phyloP scores from a whole-genome alignment of 2,329 filamentous ascomycete species.

The Alternaria novae-zelandiae region DNA sequence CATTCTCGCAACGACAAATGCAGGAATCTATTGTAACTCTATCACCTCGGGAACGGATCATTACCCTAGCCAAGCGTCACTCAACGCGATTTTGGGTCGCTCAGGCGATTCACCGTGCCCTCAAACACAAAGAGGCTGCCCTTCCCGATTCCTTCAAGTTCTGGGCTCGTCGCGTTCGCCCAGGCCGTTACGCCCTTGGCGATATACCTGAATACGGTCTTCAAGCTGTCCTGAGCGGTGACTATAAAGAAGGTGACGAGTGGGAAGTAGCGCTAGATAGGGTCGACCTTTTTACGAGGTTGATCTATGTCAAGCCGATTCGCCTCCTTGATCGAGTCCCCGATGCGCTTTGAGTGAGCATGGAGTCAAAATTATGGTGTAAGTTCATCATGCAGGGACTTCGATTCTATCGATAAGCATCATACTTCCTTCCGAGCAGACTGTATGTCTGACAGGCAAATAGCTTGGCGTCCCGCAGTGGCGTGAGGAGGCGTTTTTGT shows the following conservation, averaged over 20 bases:
- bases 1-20: slow-evolving; percentile 58
- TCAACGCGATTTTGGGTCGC: slow-evolving; percentile 57
- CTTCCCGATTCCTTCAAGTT: slow-evolving; percentile 57
- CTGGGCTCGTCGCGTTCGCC: slow-evolving; percentile 23
- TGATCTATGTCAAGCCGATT: slow-evolving; percentile 44
- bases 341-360: not conserved
- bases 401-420: not conserved
- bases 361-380: not conserved
- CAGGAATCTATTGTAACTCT: slow-evolving; percentile 57
- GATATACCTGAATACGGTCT: slow-evolving; percentile 27
- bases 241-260: slow-evolving; percentile 49
- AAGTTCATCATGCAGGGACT: not conserved
- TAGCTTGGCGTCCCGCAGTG: not conserved
- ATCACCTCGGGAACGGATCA: slow-evolving; percentile 53
- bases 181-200: slow-evolving; percentile 6
- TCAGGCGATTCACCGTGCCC: slow-evolving; percentile 64
- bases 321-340: slow-evolving; percentile 44
- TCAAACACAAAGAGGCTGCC: slow-evolving; percentile 60
- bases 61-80: slow-evolving; percentile 45
- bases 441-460: not conserved
- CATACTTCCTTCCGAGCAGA: not conserved
- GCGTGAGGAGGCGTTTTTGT: slow-evolving; percentile 27
- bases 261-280: slow-evolving; percentile 53
- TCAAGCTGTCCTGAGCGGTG: slow-evolving; percentile 18
- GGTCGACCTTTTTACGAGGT: slow-evolving; percentile 45